Conservation (phyloP, 495 filamentous ascomycete genomes). For the Acidiella bohemica region DNA sequence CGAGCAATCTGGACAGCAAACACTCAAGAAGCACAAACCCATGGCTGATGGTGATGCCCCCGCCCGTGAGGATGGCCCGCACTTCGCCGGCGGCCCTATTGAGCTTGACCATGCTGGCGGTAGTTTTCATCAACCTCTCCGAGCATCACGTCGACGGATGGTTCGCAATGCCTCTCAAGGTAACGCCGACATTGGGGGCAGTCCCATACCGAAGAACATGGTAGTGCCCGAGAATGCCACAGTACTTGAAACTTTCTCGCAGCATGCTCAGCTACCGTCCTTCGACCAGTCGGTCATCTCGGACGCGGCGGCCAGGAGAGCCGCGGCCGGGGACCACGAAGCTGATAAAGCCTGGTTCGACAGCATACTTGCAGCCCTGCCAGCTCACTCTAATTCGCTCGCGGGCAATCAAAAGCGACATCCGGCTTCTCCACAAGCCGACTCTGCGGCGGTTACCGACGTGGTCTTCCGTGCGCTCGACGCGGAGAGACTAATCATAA, state of each 20-base stretch:
- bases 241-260: constrained; percentile 14
- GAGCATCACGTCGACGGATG: no score
- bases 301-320: background rate
- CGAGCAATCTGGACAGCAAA: background rate
- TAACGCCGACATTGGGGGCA: constrained; percentile 14
- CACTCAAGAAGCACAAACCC: constrained; percentile 1
- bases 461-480: constrained; percentile 1
- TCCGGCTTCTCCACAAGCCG: constrained; percentile 7
- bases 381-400: constrained; percentile 3
- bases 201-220: constrained; percentile 13
- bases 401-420: constrained; percentile 12
- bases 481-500: background rate
- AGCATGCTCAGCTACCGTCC: constrained; percentile 10
- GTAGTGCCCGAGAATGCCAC: constrained; percentile 8
- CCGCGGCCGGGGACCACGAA: background rate
- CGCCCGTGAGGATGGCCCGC: no score
- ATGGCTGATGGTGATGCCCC: no score
- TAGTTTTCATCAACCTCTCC: background rate
- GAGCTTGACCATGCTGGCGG: no score
- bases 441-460: constrained; percentile 9
- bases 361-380: constrained; percentile 1
- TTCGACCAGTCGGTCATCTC: background rate
- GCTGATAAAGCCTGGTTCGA: background rate
- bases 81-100: no score
- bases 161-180: constrained; percentile 15